phyloP scores from a whole-genome alignment of 2,329 filamentous ascomycete genomes.

The Aspergillus versicolor region DNA sequence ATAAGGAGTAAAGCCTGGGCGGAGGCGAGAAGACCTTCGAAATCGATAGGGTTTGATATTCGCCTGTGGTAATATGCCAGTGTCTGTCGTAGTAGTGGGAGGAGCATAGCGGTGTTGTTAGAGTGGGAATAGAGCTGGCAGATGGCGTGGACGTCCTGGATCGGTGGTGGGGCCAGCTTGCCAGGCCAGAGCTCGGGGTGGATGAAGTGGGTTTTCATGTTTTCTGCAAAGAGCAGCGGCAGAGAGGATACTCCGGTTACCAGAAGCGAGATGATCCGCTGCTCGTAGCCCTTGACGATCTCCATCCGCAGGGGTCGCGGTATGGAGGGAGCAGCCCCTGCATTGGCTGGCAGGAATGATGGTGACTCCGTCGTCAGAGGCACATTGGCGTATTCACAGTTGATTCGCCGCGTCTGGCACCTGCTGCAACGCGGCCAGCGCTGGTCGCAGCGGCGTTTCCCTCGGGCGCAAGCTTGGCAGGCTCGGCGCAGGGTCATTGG shows the following conservation, averaged over 20 bases:
- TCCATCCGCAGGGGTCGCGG: constrained; percentile 17
- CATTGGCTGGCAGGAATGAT: no score
- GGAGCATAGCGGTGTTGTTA: background rate
- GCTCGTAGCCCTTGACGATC: constrained; percentile 25
- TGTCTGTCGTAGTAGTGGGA: constrained; percentile 15
- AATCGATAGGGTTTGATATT: constrained; percentile 14
- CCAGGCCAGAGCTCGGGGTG: constrained; percentile 23
- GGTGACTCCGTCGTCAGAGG: constrained; percentile 12
- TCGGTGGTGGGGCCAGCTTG: constrained; percentile 6
- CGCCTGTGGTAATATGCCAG: constrained; percentile 12
- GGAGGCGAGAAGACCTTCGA: constrained; percentile 26
- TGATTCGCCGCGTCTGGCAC: constrained; percentile 20
- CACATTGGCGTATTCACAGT: constrained; percentile 27
- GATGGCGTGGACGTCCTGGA: constrained; percentile 20
- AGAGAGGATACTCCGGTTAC: constrained; percentile 20
- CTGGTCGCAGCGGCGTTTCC: constrained; percentile 30
- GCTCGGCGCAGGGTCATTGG: constrained; percentile 25
- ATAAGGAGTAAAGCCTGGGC: constrained; percentile 26
- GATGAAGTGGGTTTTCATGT: constrained; percentile 25
- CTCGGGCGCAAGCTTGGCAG: constrained; percentile 27
- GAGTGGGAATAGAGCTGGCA: constrained; percentile 17
- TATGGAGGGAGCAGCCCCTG: constrained; percentile 3
- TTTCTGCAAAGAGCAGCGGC: constrained; percentile 17
- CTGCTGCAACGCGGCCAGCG: constrained; percentile 25
- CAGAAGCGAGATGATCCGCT: constrained; percentile 20